Percentiles rank a stretch among this genome's conserved stretches.
phyloP scores from a whole-genome alignment of 1,284 basidiomycete genomes.

The Xerocomus amazonicus region DNA sequence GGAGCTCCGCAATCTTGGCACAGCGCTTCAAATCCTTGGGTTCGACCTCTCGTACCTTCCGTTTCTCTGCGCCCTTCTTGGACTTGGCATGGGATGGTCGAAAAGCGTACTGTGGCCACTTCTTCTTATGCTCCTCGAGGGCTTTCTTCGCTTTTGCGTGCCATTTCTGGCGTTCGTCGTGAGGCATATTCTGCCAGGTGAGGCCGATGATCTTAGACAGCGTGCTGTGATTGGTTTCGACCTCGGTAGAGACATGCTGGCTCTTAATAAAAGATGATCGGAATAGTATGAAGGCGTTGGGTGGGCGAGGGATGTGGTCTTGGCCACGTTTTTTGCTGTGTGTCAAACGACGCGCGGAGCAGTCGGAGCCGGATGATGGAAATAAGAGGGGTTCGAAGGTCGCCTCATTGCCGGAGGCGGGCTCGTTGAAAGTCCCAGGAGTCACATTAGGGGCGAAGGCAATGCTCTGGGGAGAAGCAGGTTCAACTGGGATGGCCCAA shows the following conservation, averaged over 20 bases:
- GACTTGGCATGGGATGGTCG: conserved; percentile 54
- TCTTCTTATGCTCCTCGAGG: conserved; percentile 62
- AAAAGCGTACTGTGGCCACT: conserved; percentile 71
- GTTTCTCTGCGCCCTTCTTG: conserved; percentile 47
- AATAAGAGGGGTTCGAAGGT: conserved; percentile 39
- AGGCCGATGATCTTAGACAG: conserved; percentile 69
- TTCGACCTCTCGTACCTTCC: conserved; percentile 63
- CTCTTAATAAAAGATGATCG: conserved; percentile 76
- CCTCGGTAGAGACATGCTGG: conserved; percentile 68
- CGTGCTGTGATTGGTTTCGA: conserved; percentile 80
- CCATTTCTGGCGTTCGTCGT: conserved; percentile 69
- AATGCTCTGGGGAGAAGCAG: conserved; percentile 40
- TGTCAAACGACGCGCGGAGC: conserved; percentile 35
- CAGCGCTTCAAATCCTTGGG: conserved; percentile 69
- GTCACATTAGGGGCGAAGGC: conserved; percentile 60
- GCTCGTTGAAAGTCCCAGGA: conserved; percentile 57
- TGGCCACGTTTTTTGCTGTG: conserved; percentile 67
- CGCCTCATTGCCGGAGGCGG: conserved; percentile 31
- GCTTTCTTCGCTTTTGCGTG: conserved; percentile 61
- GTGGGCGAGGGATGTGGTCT: conserved; percentile 80
- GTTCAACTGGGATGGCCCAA: conserved; percentile 50
- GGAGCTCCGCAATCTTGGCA: conserved; percentile 72
- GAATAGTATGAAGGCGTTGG: conserved; percentile 89
- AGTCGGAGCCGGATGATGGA: conserved; percentile 39
- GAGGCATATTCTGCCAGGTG: conserved; percentile 69